Conservation (phyloP, 352 stramenopile species). For the Phytophthora ohioensis region DNA sequence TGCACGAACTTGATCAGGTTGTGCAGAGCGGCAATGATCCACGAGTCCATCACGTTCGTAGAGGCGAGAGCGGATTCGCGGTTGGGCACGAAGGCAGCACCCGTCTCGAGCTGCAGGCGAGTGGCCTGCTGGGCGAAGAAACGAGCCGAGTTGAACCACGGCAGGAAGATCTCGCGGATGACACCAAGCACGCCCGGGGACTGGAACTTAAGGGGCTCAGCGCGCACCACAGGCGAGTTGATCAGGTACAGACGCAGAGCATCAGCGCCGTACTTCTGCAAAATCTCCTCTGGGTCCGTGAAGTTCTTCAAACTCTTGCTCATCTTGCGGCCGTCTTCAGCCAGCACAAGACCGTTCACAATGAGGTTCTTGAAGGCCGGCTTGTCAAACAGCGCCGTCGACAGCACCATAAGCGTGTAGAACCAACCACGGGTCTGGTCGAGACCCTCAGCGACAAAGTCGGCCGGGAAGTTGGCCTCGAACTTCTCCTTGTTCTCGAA, state of each 20-base stretch:
- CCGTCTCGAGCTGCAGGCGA: conserved; percentile 90
- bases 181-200: conserved; percentile 96
- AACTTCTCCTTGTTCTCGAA: conserved; percentile 99
- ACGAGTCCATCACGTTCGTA: conserved; percentile 98
- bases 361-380: conserved; percentile 99
- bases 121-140: conserved; percentile 99
- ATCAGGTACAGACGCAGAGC: conserved; percentile 99
- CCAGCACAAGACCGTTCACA: conserved; percentile 99
- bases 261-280: conserved; percentile 98
- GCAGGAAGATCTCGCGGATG: conserved; percentile 98
- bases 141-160: conserved; percentile 99
- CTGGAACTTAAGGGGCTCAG: conserved; percentile 98
- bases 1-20: conserved; percentile 98
- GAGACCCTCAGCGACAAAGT: conserved; percentile 99
- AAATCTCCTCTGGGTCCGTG: conserved; percentile 94
- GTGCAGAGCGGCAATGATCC: conserved; percentile 98
- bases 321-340: conserved; percentile 99
- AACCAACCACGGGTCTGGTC: conserved; percentile 99
- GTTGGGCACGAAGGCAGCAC: conserved; percentile 91
- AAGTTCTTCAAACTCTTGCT: conserved; percentile 99
- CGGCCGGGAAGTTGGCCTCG: conserved; percentile 96
- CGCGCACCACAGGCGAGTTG: conserved; percentile 99
- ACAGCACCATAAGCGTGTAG: conserved; percentile 99
- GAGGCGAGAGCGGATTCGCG: conserved; percentile 88
- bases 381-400: conserved; percentile 99